Evolutionary conservation across 768 basidiomycete genomes (phyloP), one percentile per base, ranked within the genome.

Genomic region (Rhodotorula graminis): DNA sequence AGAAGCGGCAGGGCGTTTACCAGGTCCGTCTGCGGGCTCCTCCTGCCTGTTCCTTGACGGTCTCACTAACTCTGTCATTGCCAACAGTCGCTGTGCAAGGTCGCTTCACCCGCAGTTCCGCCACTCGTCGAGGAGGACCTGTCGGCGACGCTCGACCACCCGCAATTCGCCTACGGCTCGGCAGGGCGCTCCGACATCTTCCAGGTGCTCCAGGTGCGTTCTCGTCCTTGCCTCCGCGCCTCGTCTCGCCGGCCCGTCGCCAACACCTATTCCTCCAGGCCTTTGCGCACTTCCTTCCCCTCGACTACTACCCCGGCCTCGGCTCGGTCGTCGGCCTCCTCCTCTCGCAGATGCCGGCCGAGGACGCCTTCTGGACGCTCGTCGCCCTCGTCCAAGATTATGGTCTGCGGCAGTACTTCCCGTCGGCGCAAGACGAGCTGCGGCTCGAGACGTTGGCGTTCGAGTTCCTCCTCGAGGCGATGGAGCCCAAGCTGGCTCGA

Each of bases 401-500:
- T 56, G 50, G 57, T 23, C 66, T 75, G 37, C 56, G 64, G 7
- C 49, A 61, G 33, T 72, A 59, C 67, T 75, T 75, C 52, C 40
- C 47, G 10, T 33, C 25, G 33, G 64, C 60, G 0, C 2, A 29
- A 7, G 67, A 66, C 21, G 60, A 65, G 33, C 67, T 75, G 19
- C 53, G 56, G 21, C 56, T 71, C 40, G 70, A 71, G 23, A 31
- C 23, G 23, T 57, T 71, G 40, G 61, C 64, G 7, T 75, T 75
- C 64, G 37, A 40, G 5, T 57, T 42, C 23, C 46, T 75, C 16
- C 64, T 71, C 29, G 70, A 75, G 27, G 42, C 47, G 60, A 37
- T 40, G n/a, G 70, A 75, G 31, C 52, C 67, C 3, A 75, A 75
- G 67, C n/a, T 71, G 0, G 64, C 67, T 11, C 65, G 59, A 33